Conservation (phyloP, 371 early-diverging fungal genomes). For the Mortierella sp. region DNA sequence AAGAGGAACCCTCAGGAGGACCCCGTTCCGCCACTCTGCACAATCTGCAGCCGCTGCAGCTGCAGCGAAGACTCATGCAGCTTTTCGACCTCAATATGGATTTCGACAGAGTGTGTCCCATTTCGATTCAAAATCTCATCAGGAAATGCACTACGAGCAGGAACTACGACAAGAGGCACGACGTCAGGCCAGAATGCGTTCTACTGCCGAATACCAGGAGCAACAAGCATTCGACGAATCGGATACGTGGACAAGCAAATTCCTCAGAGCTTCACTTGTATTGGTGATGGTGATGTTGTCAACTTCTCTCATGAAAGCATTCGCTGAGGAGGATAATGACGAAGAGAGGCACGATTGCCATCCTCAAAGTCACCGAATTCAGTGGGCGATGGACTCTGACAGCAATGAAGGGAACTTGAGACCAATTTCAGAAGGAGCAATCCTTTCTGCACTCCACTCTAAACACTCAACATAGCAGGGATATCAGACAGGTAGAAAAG, state of each 20-base stretch:
- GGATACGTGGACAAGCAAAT: constrained; percentile 7
- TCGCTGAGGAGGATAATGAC: constrained; percentile 34
- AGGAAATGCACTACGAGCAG: constrained; percentile 52
- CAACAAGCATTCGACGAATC: constrained; percentile 23
- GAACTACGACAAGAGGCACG: constrained; percentile 34
- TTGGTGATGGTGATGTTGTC: constrained; percentile 21
- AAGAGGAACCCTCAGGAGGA: constrained; percentile 39
- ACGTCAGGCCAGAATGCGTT: constrained; percentile 26
- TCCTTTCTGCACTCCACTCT: background rate
- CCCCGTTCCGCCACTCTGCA: constrained; percentile 48
- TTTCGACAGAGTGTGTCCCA: constrained; percentile 10
- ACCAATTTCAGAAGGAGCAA: background rate
- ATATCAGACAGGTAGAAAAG: background rate
- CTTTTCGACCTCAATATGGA: constrained; percentile 4
- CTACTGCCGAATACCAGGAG: constrained; percentile 14
- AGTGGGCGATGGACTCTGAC: background rate
- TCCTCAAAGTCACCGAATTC: background rate
- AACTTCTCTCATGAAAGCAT: constrained; percentile 21
- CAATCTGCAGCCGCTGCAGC: constrained; percentile 50
- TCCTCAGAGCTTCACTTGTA: constrained; percentile 18
- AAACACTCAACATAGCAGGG: background rate
- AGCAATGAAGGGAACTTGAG: background rate
- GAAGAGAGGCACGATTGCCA: constrained; percentile 2
- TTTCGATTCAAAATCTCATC: constrained; percentile 49
- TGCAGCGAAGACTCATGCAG: constrained; percentile 24